Conservation (phyloP, 805 yeast species). For the Cyberlindnera mrakii region DNA sequence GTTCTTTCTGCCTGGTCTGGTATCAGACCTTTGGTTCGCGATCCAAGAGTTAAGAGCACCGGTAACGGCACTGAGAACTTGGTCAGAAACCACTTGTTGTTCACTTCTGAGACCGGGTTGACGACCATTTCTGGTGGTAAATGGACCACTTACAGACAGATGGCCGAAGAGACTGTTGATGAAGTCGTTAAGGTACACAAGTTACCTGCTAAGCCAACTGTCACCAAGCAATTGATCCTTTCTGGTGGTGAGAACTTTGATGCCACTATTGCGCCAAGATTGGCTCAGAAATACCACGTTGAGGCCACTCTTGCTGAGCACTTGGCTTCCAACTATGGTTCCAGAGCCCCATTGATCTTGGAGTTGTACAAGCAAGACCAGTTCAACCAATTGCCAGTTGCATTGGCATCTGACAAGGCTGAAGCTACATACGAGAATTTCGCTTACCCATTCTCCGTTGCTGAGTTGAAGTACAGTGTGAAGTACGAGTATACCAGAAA, state of each 20-base stretch:
- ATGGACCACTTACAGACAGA: constrained; percentile 97
- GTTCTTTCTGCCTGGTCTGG: constrained; percentile 97
- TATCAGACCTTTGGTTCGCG: constrained; percentile 88
- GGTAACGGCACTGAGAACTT: constrained; percentile 69
- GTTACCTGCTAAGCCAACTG: constrained; percentile 35
- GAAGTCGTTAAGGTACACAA: constrained; percentile 50
- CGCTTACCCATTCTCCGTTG: constrained; percentile 84
- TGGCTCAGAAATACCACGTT: constrained; percentile 71
- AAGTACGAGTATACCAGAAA: constrained; percentile 81
- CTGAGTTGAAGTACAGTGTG: constrained; percentile 79
- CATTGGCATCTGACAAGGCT: constrained; percentile 40
- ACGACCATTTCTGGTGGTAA: constrained; percentile 94
- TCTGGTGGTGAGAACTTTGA: constrained; percentile 82
- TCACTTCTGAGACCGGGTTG: constrained; percentile 66
- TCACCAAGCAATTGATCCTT: constrained; percentile 43
- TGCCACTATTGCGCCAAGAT: constrained; percentile 64
- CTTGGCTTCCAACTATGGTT: constrained; percentile 82
- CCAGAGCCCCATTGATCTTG: constrained; percentile 75
- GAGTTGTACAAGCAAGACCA: constrained; percentile 46
- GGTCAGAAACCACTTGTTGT: constrained; percentile 83
- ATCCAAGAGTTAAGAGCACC: constrained; percentile 48
- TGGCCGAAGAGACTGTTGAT: constrained; percentile 92
- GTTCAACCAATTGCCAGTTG: constrained; percentile 56
- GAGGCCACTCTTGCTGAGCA: constrained; percentile 75
- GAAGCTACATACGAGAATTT: constrained; percentile 41